Base-by-base conservation (phyloP, 306 rosid genomes). In the Corylus avellana region DNA sequence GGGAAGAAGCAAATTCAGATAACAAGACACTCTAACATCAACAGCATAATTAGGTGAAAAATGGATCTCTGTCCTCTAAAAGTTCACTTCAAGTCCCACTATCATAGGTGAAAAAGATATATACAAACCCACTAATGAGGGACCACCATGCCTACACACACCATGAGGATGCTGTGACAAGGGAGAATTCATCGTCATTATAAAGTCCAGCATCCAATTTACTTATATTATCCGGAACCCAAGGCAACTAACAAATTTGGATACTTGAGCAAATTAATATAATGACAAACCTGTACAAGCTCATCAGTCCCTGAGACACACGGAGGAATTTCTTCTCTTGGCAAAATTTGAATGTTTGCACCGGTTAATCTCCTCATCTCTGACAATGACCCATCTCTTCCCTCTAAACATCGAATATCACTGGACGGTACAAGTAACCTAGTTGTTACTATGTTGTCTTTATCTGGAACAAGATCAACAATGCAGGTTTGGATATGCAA, bases 401-500 rank as follows among this genome's bases (percentile, higher is more conserved):
- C 99, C 79, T 93, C 96, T 78, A 96, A 91, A 86, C 98, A 96
- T 75, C 89, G 97, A 79, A 91, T 84, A 56, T 93, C 91, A 73
- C 93, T 79, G 29, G 92, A 78, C 42, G 97, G 91, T 70, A 96
- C 78, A 79, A 96, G 85, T 63, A 96, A 89, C 89, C 97, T 88
- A 83, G 99, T 95, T 83, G 96, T 96, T 83, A 96, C 80, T 58
- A 85, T 79, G 81, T 89, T 88, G 75, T 93, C 98, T 76, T 85
- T 86, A 59, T 93, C 99, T 25, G 91, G 92, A 76, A 83, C 81
- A 56, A 95, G 97, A 90, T 96, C 97, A 2, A 88, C 96, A 73
- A 96, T 96, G 77, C 87, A 89, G 66, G 89, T 85, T 88, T 96
- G 99, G 82, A 96, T 88, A 86, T 96, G 99, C 87, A 96, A 82